Percentiles rank a stretch among this genome's conserved stretches.
Conservation (phyloP, 78 protist genomes). For the slime mould (Dictyostelium discoideum) region dicty_2.7 NC_007088.5:5014501-5015000, state of each 20-base stretch:
- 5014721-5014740: slow-evolving; percentile 32
- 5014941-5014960: slow-evolving; percentile 67
- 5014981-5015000: slow-evolving; percentile 41
- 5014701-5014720: slow-evolving; percentile 67
- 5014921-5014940: slow-evolving; percentile 51
- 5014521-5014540: neutral
- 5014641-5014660: slow-evolving; percentile 39
- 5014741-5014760: too few species aligned
- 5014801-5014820: neutral
- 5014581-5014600: slow-evolving; percentile 47
- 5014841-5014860: slow-evolving; percentile 11
- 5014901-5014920: neutral
- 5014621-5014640: slow-evolving; percentile 47
- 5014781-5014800: neutral
- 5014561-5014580: slow-evolving; percentile 37
- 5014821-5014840: neutral
- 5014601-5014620: slow-evolving; percentile 63
- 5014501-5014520: slow-evolving; percentile 1
- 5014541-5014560: neutral
- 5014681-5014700: slow-evolving; percentile 38
- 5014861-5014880: slow-evolving; percentile 16
- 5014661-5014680: slow-evolving; percentile 33
- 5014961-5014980: slow-evolving; percentile 35
- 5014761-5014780: too few species aligned
- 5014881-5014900: slow-evolving; percentile 35